Evolutionary conservation across 2,329 filamentous ascomycete genomes (phyloP), one percentile per base, ranked within the genome.

Genomic region (Penicillium sp.): DNA sequence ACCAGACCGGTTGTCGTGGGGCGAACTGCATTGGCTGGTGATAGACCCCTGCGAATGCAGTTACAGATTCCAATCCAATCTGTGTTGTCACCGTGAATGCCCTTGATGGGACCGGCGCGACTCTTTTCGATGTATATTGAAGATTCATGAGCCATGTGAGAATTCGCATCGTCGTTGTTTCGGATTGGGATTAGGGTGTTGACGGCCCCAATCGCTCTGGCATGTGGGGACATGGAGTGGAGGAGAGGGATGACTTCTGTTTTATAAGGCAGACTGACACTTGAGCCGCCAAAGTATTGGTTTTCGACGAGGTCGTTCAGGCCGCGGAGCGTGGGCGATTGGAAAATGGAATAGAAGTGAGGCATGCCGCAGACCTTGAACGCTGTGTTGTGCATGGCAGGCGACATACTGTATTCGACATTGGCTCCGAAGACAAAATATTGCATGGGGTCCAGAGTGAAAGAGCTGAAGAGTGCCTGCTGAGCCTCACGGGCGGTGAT

Each of bases 41-140:
- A 91, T 2, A 91, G 75, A 2, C 88, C 88, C 26, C 87, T 80
- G 5, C 85, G 81, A 34, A 92, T 82, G 64, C 87, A 91, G 3
- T 86, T 87, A 46, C 86, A 78, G 34, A 92, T 89, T 4, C 89
- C 89, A 27, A 91, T 87, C 86, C 89, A 92, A 67, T 92, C 89
- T 0, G 88, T 91, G 53, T 92, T 92, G 52, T 91, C 88, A 1
- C 88, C 89, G 56, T 90, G 89, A 0, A 91, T 76, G 0, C 85
- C 87, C 55, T 82, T 81, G 6, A 90, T 82, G 0, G 84, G 82
- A 0, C 88, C 88, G 1, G 85, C 80, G 36, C 84, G 79, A 55
- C 86, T 86, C 52, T 85, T 80, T 37, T 85, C 79, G 24, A 78
- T 74, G 37, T 78, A 75, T n/a, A 84, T 70, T 1, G 78, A 78